A percentile compares a stretch with the other conserved stretches of the same genome.
phyloP scores from a whole-genome alignment of 169 alveolate species.

The Sarcocystis neurona region DNA sequence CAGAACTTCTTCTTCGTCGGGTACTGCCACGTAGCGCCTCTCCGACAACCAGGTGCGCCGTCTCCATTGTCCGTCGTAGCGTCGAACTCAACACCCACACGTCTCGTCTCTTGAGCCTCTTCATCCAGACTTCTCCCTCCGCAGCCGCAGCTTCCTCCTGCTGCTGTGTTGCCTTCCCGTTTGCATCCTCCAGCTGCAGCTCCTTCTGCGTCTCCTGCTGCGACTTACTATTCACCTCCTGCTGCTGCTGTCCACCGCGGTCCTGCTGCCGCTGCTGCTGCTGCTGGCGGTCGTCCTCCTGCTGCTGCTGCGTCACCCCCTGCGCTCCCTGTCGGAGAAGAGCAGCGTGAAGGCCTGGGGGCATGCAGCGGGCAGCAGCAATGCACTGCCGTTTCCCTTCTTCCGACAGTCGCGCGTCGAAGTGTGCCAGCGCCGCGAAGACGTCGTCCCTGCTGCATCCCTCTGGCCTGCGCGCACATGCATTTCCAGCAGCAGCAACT shows the following conservation, averaged over 20 bases:
- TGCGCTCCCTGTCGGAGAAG: not conserved
- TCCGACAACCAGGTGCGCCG: not conserved
- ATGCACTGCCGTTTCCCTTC: conserved; percentile 6
- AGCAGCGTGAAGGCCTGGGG: not conserved
- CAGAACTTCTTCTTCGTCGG: not conserved
- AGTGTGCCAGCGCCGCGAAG: not conserved
- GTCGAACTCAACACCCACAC: conserved; percentile 4
- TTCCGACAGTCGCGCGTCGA: conserved; percentile 12
- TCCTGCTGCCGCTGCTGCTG: not conserved
- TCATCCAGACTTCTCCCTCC: not conserved
- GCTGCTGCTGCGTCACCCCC: not conserved
- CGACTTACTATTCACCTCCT: not conserved
- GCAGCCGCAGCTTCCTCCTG: not conserved
- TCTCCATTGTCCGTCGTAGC: conserved; percentile 18
- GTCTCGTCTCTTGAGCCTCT: not conserved
- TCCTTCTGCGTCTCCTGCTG: not conserved
- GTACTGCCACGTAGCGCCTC: not conserved
- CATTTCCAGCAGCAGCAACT: too few species aligned
- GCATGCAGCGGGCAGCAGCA: not conserved
- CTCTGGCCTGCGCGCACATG: not conserved
- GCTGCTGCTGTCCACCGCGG: not conserved
- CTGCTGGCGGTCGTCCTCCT: not conserved
- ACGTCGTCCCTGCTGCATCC: not conserved
- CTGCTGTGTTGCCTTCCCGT: not conserved
- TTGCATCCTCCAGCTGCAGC: not conserved